These are phyloP conservation scores for Ceratocystiopsis brevicomis DNA, from an alignment of 2,329 filamentous ascomycete species.

Conservation along the genomic window DNA sequence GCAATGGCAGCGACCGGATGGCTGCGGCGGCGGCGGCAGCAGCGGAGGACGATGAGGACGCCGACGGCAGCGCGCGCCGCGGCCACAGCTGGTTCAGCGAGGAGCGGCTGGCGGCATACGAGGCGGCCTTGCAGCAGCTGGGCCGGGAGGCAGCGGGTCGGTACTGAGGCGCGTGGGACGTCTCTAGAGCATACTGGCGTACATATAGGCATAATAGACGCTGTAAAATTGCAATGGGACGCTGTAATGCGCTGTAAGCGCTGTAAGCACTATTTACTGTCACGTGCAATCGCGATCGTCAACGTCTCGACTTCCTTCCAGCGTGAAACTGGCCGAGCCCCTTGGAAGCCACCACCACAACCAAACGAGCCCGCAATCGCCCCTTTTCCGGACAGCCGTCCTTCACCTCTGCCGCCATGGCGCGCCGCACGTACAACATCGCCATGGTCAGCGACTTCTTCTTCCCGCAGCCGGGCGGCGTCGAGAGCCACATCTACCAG, in stretches of 20 bases:
- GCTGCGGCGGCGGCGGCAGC: neutral
- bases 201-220: no score
- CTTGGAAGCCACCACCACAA: no score
- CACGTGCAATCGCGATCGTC: no score
- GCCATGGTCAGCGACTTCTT: conserved; percentile 99
- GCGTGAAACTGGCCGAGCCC: no score
- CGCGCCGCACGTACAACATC: conserved; percentile 44
- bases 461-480: conserved; percentile 89
- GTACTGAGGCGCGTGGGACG: no score
- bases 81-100: conserved; percentile 21
- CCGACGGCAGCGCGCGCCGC: conserved; percentile 17
- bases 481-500: conserved; percentile 98
- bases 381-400: no score
- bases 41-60: neutral
- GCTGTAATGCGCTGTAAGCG: no score
- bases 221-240: no score
- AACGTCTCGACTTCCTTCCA: neutral
- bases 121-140: conserved; percentile 40
- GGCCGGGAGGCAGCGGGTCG: conserved; percentile 35
- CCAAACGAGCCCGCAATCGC: no score
- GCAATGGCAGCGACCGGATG: neutral
- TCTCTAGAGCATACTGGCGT: no score
- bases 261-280: no score
- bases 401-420: conserved; percentile 19
- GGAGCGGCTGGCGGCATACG: conserved; percentile 27